Evolutionary conservation across 352 stramenopile genomes (phyloP), one percentile per base, ranked within the genome.

Genomic region (Phytophthora melonis): DNA sequence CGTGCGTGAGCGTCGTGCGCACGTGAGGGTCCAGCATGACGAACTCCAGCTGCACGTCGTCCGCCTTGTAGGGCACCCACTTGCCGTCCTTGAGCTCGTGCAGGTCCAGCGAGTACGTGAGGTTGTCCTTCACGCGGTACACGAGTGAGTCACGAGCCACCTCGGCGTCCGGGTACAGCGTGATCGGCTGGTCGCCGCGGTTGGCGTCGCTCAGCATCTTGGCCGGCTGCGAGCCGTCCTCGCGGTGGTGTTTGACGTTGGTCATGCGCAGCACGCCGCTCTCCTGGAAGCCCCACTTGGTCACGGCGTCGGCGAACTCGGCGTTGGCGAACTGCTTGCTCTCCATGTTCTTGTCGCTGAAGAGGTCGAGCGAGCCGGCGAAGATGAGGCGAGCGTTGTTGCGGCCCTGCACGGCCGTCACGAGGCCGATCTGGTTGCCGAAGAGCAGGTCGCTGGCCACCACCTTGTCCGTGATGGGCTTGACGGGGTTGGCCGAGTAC

Each of bases 1-100:
- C 72, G 72, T 94, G 87, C 3, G 50, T 63, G 65, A 98, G 75
- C 23, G 90, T 98, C 67, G 91, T 98, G 63, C 94, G 84, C 60
- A 98, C 88, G 73, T 98, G 87, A 36, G 95, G 89, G 78, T 98
- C 93, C 32, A 98, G 85, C 95, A 98, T 98, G 49, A 98, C 93
- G 62, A 98, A 98, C 78, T 98, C 95, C 27, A 98, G 80, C 84
- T 98, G 94, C 66, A 97, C 79, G 53, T 98, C 93, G 32, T 90
- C 78, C 23, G 91, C 86, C 64, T 84, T 78, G 69, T 87, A 98
- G 4, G 91, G 86, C 45, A 79, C 63, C 92, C 92, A 98, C 75
- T 87, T 63, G 43, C 90, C 88, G 41, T 89, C 66, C 63, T 92
- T 80, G 16, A 92, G 94, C 75, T 98, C 91, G 63, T 98, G 85